phyloP scores from a whole-genome alignment of 2,329 filamentous ascomycete species.

The Curvularia eragrostidis region DNA sequence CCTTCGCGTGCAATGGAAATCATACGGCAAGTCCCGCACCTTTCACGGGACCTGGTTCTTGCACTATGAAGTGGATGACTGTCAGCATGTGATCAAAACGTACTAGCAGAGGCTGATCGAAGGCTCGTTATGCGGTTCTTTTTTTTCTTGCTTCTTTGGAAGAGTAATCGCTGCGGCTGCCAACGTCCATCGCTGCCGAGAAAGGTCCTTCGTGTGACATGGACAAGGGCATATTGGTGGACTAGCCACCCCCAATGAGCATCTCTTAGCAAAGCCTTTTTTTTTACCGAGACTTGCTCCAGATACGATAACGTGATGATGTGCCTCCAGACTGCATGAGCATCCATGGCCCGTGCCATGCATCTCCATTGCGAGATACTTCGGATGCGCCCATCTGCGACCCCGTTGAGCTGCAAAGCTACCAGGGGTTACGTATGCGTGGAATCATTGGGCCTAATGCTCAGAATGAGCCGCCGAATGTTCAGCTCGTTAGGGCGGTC shows the following conservation, averaged over 20 bases:
- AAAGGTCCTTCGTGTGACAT: slow-evolving; percentile 8
- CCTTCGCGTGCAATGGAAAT: slow-evolving; percentile 21
- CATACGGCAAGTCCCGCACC: slow-evolving; percentile 12
- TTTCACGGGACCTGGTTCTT: slow-evolving; percentile 11
- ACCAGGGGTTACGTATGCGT: slow-evolving; percentile 13
- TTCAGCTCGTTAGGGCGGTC: slow-evolving; percentile 22
- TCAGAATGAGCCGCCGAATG: slow-evolving; percentile 17
- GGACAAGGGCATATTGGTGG: slow-evolving; percentile 15
- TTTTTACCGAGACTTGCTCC: slow-evolving; percentile 27
- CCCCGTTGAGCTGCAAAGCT: slow-evolving; percentile 29
- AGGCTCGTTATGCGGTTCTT: slow-evolving; percentile 7
- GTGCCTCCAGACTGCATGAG: slow-evolving; percentile 15
- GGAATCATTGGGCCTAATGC: slow-evolving; percentile 21
- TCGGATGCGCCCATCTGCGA: slow-evolving; percentile 27
- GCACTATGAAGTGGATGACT: slow-evolving; percentile 5
- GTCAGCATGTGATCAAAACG: slow-evolving; percentile 15
- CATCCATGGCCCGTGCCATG: slow-evolving; percentile 16
- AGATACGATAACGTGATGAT: slow-evolving; percentile 27
- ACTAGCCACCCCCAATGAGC: slow-evolving; percentile 4
- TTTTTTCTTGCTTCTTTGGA: not conserved
- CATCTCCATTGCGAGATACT: slow-evolving; percentile 14
- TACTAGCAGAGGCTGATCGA: slow-evolving; percentile 6
- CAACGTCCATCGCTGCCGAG: slow-evolving; percentile 17
- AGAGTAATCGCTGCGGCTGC: slow-evolving; percentile 21
- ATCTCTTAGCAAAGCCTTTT: slow-evolving; percentile 5